phyloP scores from a whole-genome alignment of 2,329 filamentous ascomycete species.

The Lasiodiplodia hormozganensis region DNA sequence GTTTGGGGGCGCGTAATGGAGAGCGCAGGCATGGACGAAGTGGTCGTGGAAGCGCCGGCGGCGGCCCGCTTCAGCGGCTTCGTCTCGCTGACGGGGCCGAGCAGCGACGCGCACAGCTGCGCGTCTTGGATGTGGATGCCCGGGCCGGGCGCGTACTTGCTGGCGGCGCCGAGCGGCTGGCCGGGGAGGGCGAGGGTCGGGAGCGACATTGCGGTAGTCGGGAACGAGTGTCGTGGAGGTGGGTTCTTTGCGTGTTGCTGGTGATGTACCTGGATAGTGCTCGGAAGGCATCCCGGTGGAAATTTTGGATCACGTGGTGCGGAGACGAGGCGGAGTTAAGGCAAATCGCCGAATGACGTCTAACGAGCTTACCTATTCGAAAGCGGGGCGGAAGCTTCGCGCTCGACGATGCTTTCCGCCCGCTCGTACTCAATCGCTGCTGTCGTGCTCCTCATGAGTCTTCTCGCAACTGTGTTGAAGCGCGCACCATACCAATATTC shows the following conservation, averaged over 20 bases:
- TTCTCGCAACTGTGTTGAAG: conserved; percentile 22
- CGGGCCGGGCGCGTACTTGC: conserved; percentile 74
- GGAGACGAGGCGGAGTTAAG: conserved; percentile 15
- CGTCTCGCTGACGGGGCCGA: conserved; percentile 66
- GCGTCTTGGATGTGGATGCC: conserved; percentile 83
- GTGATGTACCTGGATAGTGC: not conserved
- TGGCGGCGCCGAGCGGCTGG: conserved; percentile 73
- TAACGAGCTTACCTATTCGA: not conserved
- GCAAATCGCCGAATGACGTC: conserved; percentile 25
- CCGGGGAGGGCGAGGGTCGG: conserved; percentile 75
- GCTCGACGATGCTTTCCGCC: conserved; percentile 18
- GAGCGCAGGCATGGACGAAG: conserved; percentile 47
- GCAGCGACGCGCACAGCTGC: conserved; percentile 80
- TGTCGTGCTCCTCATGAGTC: conserved; percentile 28
- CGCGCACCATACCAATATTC: conserved; percentile 11
- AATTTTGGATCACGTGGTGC: conserved; percentile 26
- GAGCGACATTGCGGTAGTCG: conserved; percentile 39
- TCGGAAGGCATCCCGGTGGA: conserved; percentile 1
- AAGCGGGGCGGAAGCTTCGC: conserved; percentile 10
- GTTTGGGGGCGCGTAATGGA: conserved; percentile 29
- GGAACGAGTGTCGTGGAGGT: not conserved
- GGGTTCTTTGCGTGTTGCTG: not conserved
- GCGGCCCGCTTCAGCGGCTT: conserved; percentile 43
- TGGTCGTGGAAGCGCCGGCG: not conserved
- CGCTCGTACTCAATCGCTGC: conserved; percentile 9